Evolutionary conservation across 1,284 basidiomycete genomes (phyloP).

Genomic region (Naganishia liquefaciens): DNA sequence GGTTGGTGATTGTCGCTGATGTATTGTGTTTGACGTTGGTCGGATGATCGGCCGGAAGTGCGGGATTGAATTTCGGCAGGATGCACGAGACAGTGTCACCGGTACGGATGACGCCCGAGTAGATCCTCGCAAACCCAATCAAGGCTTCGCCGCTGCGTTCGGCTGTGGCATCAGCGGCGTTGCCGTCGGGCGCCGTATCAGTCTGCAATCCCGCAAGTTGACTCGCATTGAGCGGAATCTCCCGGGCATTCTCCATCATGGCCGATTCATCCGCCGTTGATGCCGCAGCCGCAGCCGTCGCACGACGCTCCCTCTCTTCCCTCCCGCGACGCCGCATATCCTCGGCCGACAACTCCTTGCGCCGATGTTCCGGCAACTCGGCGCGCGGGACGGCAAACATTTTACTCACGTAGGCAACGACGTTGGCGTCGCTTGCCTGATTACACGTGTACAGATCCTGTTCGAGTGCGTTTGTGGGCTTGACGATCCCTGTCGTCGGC

Average conservation of each 20-base stretch:
- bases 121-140: slow-evolving; percentile 90
- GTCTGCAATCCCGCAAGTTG: slow-evolving; percentile 34
- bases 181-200: slow-evolving; percentile 8
- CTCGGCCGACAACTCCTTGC: slow-evolving; percentile 74
- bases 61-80: slow-evolving; percentile 84
- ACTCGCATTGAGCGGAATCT: slow-evolving; percentile 35
- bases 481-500: slow-evolving; percentile 42
- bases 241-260: slow-evolving; percentile 38
- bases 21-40: slow-evolving; percentile 68
- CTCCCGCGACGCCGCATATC: slow-evolving; percentile 75
- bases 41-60: slow-evolving; percentile 67
- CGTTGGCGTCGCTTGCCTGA: slow-evolving; percentile 61
- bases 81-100: slow-evolving; percentile 71
- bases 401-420: slow-evolving; percentile 93
- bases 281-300: slow-evolving; percentile 47
- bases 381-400: slow-evolving; percentile 88
- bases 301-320: slow-evolving; percentile 63
- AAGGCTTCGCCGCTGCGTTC: slow-evolving; percentile 62
- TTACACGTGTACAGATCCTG: slow-evolving; percentile 75
- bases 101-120: slow-evolving; percentile 77
- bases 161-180: slow-evolving; percentile 37
- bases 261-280: slow-evolving; percentile 47
- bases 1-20: slow-evolving; percentile 66
- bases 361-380: slow-evolving; percentile 83
- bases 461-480: slow-evolving; percentile 77